Evolutionary conservation across 768 basidiomycete genomes (phyloP).

Genomic region (Phaeotremella fagi): DNA sequence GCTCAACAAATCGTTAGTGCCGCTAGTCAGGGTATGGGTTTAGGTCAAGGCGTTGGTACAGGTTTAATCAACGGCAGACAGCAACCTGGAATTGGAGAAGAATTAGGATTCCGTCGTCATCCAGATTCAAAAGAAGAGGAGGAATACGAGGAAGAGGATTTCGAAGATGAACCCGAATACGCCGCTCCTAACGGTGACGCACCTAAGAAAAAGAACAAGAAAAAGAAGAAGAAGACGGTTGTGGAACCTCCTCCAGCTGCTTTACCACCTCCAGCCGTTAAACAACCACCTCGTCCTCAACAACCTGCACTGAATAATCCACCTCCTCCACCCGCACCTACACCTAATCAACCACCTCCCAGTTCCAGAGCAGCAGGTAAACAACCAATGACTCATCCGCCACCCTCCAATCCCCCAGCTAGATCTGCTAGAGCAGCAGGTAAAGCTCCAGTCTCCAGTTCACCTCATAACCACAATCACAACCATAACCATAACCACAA

Average conservation of each 20-base stretch:
- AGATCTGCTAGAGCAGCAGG: slow-evolving; percentile 49
- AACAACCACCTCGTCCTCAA: slow-evolving; percentile 23
- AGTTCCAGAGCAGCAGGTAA: slow-evolving; percentile 84
- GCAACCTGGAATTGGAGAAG: slow-evolving; percentile 30
- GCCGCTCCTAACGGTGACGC: slow-evolving; percentile 28
- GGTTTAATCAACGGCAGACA: slow-evolving; percentile 36
- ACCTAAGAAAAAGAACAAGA: slow-evolving; percentile 55
- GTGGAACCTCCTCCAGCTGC: slow-evolving; percentile 26
- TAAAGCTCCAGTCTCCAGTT: slow-evolving; percentile 46
- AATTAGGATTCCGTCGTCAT: slow-evolving; percentile 46
- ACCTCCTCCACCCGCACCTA: slow-evolving; percentile 51
- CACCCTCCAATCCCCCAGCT: slow-evolving; percentile 32
- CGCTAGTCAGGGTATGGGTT: slow-evolving; percentile 44
- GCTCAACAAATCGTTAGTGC: slow-evolving; percentile 59
- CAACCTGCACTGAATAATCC: slow-evolving; percentile 46
- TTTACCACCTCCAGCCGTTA: slow-evolving; percentile 35
- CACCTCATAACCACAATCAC: slow-evolving; percentile 26
- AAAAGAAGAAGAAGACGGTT: slow-evolving; percentile 51
- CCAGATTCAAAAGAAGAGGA: slow-evolving; percentile 36
- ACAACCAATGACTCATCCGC: slow-evolving; percentile 75
- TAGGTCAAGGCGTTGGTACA: slow-evolving; percentile 50
- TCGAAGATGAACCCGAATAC: slow-evolving; percentile 30
- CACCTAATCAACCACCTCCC: slow-evolving; percentile 56
- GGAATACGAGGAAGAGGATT: slow-evolving; percentile 37
- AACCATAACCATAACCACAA: slow-evolving; percentile 55